Conservation (phyloP, 2,329 filamentous ascomycete genomes). For the Trichoderma atrobrunneum region DNA sequence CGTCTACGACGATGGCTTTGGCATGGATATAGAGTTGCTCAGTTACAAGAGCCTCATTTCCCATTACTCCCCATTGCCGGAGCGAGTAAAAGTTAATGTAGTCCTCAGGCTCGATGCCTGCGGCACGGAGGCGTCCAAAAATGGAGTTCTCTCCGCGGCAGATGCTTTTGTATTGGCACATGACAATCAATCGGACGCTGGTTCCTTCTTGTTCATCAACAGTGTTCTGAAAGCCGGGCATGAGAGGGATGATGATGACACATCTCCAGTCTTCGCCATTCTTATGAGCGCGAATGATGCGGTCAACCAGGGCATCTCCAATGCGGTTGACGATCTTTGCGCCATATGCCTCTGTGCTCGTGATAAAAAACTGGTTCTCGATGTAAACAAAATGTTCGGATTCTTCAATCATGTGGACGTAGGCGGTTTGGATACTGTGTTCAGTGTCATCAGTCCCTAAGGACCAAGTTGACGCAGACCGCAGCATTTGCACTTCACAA, state of each 20-base stretch:
- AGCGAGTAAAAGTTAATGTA: conserved; percentile 95
- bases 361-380: conserved; percentile 98
- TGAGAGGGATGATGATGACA: conserved; percentile 85
- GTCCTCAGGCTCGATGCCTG: conserved; percentile 86
- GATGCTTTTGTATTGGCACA: conserved; percentile 95
- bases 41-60: conserved; percentile 79
- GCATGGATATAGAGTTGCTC: conserved; percentile 98
- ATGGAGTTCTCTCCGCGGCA: conserved; percentile 90
- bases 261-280: conserved; percentile 89
- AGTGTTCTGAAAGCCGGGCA: conserved; percentile 98
- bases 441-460: conserved; percentile 84
- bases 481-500: conserved; percentile 92
- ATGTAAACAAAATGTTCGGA: conserved; percentile 98
- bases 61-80: conserved; percentile 88
- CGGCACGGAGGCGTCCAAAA: conserved; percentile 76
- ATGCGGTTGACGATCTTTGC: conserved; percentile 90
- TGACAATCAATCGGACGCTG: conserved; percentile 91
- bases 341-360: conserved; percentile 82
- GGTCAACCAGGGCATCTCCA: conserved; percentile 88
- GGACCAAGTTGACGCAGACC: conserved; percentile 89
- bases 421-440: conserved; percentile 93
- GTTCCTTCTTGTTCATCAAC: conserved; percentile 93
- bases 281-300: conserved; percentile 78
- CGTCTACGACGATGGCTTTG: conserved; percentile 94
- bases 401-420: conserved; percentile 89